Base-by-base conservation (phyloP, 495 filamentous ascomycete species). In the Aspergillus panamensis region DNA sequence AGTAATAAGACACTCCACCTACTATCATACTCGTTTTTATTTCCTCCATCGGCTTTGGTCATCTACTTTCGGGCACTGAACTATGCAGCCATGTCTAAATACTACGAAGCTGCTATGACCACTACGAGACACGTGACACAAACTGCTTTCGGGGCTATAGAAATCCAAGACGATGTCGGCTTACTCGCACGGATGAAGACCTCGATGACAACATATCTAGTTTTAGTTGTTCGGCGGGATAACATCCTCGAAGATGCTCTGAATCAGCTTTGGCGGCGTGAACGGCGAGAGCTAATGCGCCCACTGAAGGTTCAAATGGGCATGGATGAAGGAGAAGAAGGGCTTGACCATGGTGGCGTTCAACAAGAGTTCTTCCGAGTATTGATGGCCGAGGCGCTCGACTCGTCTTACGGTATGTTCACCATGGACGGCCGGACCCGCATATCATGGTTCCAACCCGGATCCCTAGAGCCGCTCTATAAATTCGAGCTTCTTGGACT, bases 291-390 rank as follows among this genome's bases (percentile, higher is more conserved):
- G 71, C 76, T 97, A 5, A 77, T 91, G 71, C 82, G 87, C 31
- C 94, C 94, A 0, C 74, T 98, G 29, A 96, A 96, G 59, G 88
- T 98, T 30, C 84, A 88, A 44, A 84, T 97, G 61, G 90, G 90
- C 5, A 87, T 88, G 66, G 80, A 85, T 19, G 80, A 80, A 57
- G 90, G 91, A 14, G 94, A 97, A 72, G 87, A 95, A 65, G 94
- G 94, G 1, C 79, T 93, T 17, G 94, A 98, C 72, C 89, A 92
- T 55, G 94, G 94, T 53, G 94, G 94, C 49, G 91, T 97, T 4
- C 91, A 96, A 59, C 92, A 93, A 66, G 94, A 98, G 57, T 97
- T 96, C 72, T 97, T 98, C 74, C 84, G 89, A 32, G 64, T 96
- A 37, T 84, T 88, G 51, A 83, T 96, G 62, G 83, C 78, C 6